Percentiles rank a stretch among this genome's conserved stretches.
Evolutionary conservation across 75 land plant species (phyloP).

Genomic region (Cryptomeria japonica): DNA sequence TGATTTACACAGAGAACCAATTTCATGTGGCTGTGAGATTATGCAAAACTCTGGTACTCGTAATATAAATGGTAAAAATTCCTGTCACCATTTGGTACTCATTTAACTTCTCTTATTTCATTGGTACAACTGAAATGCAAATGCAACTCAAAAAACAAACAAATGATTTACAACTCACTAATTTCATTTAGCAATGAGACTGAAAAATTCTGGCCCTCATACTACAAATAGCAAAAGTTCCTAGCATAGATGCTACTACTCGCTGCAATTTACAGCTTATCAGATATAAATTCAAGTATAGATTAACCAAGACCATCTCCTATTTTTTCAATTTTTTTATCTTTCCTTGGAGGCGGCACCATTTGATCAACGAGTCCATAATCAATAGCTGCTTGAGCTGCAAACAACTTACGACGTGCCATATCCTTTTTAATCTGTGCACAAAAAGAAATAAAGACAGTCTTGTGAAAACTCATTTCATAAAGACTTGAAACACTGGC

Average conservation of each 20-base stretch:
- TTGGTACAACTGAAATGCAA: not conserved
- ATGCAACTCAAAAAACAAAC: not conserved
- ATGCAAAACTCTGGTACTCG: not conserved
- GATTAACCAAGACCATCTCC: slow-evolving; percentile 65
- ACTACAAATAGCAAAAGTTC: not conserved
- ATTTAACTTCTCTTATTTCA: not conserved
- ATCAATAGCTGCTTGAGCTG: slow-evolving; percentile 80
- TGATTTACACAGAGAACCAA: not conserved
- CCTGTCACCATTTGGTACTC: not conserved
- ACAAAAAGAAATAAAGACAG: not conserved
- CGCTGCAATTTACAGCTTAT: not conserved
- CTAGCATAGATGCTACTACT: not conserved
- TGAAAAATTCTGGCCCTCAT: not conserved
- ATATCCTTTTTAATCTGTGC: slow-evolving; percentile 81
- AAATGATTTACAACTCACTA: not conserved
- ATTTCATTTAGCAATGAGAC: not conserved
- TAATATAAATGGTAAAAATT: not conserved
- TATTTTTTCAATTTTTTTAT: slow-evolving; percentile 34
- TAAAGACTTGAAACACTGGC: not conserved
- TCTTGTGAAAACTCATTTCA: not conserved
- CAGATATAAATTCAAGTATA: slow-evolving; percentile 2
- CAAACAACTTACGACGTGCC: slow-evolving; percentile 68
- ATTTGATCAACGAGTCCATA: slow-evolving; percentile 90
- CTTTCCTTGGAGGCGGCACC: slow-evolving; percentile 68
- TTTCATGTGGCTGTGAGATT: not conserved